Percentiles rank a stretch among this genome's conserved stretches.
Conservation (phyloP, 2,329 filamentous ascomycete species). For the Colletotrichum gloeosporioides region DNA sequence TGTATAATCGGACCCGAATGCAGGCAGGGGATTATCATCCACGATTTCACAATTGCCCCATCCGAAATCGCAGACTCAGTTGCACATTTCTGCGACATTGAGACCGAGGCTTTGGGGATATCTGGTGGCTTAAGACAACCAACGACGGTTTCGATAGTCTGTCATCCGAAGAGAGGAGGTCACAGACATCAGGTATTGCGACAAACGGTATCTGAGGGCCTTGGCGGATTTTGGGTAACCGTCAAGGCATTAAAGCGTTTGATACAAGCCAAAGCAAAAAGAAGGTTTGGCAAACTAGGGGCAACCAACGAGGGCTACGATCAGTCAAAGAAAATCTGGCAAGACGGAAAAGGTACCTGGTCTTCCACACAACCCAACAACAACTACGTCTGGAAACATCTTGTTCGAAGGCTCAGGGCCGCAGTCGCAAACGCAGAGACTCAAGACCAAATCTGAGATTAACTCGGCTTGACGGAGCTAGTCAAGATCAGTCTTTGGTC, state of each 20-base stretch:
- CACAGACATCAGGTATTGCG: too few relatives aligned
- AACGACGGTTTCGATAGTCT: neutral
- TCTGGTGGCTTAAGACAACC: neutral
- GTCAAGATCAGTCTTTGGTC: neutral
- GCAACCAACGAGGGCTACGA: neutral
- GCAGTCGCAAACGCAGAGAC: neutral
- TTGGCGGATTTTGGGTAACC: neutral
- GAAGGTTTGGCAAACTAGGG: neutral
- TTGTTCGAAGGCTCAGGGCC: neutral
- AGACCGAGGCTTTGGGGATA: neutral
- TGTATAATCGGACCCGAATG: neutral
- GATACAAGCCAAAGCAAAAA: neutral
- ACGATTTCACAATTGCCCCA: neutral
- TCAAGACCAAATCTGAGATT: neutral
- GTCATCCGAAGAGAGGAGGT: too few relatives aligned
- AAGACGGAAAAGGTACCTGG: neutral
- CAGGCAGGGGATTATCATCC: neutral
- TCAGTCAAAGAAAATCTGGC: neutral
- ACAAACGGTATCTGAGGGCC: neutral
- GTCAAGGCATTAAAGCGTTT: neutral
- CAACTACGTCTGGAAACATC: neutral
- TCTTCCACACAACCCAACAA: neutral
- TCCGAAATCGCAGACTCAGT: neutral
- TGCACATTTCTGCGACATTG: neutral
- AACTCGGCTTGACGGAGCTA: too few relatives aligned